Evolutionary conservation across 1,284 basidiomycete species (phyloP).

Genomic region (Ganoderma boninense): DNA sequence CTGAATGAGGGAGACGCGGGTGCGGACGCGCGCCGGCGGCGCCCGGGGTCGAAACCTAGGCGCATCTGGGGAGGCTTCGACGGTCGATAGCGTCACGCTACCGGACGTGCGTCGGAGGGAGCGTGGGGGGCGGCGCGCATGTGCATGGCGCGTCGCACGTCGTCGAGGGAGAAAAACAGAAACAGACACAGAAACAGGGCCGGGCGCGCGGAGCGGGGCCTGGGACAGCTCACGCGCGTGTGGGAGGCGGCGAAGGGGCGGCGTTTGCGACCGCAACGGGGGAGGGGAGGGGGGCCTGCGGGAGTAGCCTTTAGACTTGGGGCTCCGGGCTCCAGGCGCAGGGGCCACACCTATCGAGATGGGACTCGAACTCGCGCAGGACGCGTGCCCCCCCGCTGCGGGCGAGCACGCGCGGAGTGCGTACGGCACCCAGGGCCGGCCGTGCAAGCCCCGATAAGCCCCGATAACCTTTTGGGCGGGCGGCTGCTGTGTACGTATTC

Average conservation of each 20-base stretch:
- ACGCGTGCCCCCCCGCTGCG: background rate
- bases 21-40: background rate
- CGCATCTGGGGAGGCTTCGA: slow-evolving; percentile 4
- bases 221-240: background rate
- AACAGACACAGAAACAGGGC: background rate
- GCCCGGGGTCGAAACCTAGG: background rate
- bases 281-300: background rate
- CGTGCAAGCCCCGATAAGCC: slow-evolving; percentile 12
- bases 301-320: slow-evolving; percentile 33
- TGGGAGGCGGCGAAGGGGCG: background rate
- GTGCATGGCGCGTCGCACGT: background rate
- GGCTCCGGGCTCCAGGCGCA: slow-evolving; percentile 9
- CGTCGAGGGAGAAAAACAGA: background rate
- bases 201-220: background rate
- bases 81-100: background rate
- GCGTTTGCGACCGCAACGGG: background rate
- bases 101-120: background rate
- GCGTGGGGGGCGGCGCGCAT: background rate
- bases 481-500: background rate
- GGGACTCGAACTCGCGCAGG: slow-evolving; percentile 3
- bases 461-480: slow-evolving; percentile 11
- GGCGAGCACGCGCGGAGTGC: background rate
- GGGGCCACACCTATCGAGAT: slow-evolving; percentile 14
- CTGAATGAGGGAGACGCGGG: background rate
- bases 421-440: background rate